A percentile compares a stretch with the other conserved stretches of the same genome.
Conservation (phyloP, 768 basidiomycete genomes). For the Trichaptum fuscoviolaceum region DNA sequence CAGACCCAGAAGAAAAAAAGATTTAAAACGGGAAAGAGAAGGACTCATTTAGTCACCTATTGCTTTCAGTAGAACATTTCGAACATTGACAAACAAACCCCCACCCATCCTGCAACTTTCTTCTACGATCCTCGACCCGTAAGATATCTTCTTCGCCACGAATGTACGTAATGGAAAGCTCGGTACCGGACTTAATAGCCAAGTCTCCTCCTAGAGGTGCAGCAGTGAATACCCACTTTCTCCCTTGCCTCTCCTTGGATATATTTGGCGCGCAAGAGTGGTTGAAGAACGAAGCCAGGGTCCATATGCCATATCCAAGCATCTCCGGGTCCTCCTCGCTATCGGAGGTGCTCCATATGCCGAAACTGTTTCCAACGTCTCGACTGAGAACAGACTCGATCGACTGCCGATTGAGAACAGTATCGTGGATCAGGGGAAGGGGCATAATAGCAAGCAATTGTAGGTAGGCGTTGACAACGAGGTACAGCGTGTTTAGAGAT, state of each 20-base stretch:
- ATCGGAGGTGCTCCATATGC: slow-evolving; percentile 6
- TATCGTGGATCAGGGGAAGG: not conserved
- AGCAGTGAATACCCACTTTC: not conserved
- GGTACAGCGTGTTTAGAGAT: not conserved
- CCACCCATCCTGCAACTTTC: slow-evolving; percentile 6
- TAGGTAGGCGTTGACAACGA: not conserved
- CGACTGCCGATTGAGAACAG: not conserved
- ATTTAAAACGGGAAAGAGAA: not conserved
- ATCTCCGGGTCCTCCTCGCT: slow-evolving; percentile 13
- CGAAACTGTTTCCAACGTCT: slow-evolving; percentile 7
- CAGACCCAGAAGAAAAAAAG: not conserved
- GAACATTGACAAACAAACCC: slow-evolving; percentile 4
- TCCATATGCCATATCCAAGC: slow-evolving; percentile 17
- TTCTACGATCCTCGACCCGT: slow-evolving; percentile 1
- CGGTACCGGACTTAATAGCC: not conserved
- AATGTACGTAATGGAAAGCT: not conserved
- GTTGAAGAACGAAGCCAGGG: slow-evolving; percentile 7
- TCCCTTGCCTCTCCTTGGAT: not conserved
- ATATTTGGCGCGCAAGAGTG: not conserved
- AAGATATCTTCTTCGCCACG: slow-evolving; percentile 2
- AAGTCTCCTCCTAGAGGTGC: not conserved
- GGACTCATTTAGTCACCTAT: not conserved
- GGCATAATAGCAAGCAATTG: not conserved
- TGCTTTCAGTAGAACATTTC: slow-evolving; percentile 1
- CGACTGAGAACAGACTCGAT: slow-evolving; percentile 1